Conservation (phyloP, 2,329 filamentous ascomycete species). For the Gliomastix tumulicola region DNA sequence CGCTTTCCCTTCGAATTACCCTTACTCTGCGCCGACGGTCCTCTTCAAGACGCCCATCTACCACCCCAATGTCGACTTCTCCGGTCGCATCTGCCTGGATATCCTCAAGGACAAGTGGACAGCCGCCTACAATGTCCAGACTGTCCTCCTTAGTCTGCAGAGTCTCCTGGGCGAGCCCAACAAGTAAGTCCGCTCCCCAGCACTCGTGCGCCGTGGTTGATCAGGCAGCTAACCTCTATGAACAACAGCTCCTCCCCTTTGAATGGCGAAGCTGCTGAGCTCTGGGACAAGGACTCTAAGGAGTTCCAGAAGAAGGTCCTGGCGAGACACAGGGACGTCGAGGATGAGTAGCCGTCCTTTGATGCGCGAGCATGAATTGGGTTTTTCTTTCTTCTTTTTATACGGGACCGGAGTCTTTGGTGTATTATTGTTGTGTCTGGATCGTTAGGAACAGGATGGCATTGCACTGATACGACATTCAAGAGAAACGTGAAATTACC, state of each 20-base stretch:
- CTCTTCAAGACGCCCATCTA: conserved; percentile 99
- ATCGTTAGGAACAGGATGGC: background rate
- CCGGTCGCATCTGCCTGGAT: conserved; percentile 91
- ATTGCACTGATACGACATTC: background rate
- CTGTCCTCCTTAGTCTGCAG: conserved; percentile 86
- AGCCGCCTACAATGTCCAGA: conserved; percentile 93
- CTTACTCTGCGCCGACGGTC: conserved; percentile 83
- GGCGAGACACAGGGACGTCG: conserved; percentile 55
- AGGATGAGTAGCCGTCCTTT: conserved; percentile 54
- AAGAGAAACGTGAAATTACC: no score
- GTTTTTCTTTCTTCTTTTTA: no score
- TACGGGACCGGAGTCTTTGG: conserved; percentile 8
- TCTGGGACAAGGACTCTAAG: conserved; percentile 84
- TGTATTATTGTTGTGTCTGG: background rate
- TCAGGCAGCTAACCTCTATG: background rate
- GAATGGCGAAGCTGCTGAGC: conserved; percentile 90
- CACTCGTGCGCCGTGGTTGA: background rate
- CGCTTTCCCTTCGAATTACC: conserved; percentile 86
- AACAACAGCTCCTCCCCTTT: conserved; percentile 72
- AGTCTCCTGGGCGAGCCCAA: conserved; percentile 95
- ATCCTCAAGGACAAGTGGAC: conserved; percentile 99
- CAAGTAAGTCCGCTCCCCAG: conserved; percentile 66
- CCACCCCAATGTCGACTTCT: conserved; percentile 98
- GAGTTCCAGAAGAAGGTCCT: conserved; percentile 79
- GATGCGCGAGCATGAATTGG: conserved; percentile 6